Conservation (phyloP, 495 filamentous ascomycete genomes). For the Echria macrotheca region DNA sequence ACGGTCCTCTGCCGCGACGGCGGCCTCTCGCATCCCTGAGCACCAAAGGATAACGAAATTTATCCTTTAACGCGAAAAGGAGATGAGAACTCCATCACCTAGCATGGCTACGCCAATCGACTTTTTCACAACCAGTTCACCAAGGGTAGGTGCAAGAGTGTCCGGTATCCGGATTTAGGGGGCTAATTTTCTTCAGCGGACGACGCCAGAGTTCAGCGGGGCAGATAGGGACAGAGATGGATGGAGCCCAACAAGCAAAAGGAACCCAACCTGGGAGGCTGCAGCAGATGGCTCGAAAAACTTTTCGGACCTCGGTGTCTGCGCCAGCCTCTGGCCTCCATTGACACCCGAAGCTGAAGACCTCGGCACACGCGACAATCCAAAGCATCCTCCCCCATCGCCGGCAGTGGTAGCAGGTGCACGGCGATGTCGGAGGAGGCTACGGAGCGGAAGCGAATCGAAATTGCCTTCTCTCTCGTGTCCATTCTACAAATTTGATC, state of each 20-base stretch:
- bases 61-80: not conserved
- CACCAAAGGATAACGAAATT: not conserved
- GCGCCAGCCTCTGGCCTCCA: not conserved
- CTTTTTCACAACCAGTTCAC: not conserved
- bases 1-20: not conserved
- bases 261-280: not conserved
- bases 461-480: not conserved
- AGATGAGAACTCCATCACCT: not conserved
- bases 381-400: not conserved
- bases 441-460: not conserved
- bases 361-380: not conserved
- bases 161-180: not conserved
- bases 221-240: not conserved
- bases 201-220: not conserved
- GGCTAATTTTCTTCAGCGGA: not conserved
- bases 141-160: not conserved
- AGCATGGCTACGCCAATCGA: not conserved
- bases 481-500: not conserved
- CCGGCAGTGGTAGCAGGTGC: not conserved
- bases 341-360: not conserved
- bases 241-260: not conserved
- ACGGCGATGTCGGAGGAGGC: not conserved
- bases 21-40: not conserved
- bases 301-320: not conserved
- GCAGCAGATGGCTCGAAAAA: not conserved